Conservation (phyloP, 495 filamentous ascomycete species). For the Xeromyces bisporus region DNA sequence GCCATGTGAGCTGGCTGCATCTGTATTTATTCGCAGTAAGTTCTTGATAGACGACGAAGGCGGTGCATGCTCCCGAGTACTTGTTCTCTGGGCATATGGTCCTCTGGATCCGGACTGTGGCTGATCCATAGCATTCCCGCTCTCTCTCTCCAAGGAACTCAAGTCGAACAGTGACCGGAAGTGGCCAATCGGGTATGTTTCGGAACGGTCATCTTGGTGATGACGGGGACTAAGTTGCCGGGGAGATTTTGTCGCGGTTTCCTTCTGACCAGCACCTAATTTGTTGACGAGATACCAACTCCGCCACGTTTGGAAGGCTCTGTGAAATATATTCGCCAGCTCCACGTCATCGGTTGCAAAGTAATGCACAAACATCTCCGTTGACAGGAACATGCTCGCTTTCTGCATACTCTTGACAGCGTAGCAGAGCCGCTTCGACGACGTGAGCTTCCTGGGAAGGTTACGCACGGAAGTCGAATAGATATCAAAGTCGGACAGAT, state of each 20-base stretch:
- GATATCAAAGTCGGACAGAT: conserved; percentile 87
- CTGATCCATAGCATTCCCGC: neutral
- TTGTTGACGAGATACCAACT: conserved; percentile 70
- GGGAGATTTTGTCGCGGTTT: conserved; percentile 1
- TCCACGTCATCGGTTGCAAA: conserved; percentile 61
- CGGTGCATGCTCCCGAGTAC: conserved; percentile 10
- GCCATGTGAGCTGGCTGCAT: conserved; percentile 7
- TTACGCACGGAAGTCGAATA: conserved; percentile 56
- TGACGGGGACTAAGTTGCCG: conserved; percentile 7
- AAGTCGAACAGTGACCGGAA: conserved; percentile 40
- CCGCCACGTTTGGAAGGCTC: conserved; percentile 59
- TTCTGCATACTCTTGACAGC: conserved; percentile 92
- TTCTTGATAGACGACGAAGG: conserved; percentile 6
- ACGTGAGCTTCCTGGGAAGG: conserved; percentile 44
- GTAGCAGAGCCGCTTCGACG: conserved; percentile 66
- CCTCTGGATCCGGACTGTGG: neutral
- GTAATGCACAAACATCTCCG: conserved; percentile 78
- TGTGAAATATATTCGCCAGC: conserved; percentile 49
- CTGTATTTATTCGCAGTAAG: conserved; percentile 1
- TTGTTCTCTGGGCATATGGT: conserved; percentile 7
- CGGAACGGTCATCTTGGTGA: conserved; percentile 17
- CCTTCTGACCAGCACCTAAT: conserved; percentile 34
- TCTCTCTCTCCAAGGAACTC: conserved; percentile 24
- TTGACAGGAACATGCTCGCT: conserved; percentile 62
- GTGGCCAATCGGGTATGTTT: conserved; percentile 35